phyloP scores from a whole-genome alignment of 1,139 yeast species.

The Blastobotrys malaysiensis region DNA sequence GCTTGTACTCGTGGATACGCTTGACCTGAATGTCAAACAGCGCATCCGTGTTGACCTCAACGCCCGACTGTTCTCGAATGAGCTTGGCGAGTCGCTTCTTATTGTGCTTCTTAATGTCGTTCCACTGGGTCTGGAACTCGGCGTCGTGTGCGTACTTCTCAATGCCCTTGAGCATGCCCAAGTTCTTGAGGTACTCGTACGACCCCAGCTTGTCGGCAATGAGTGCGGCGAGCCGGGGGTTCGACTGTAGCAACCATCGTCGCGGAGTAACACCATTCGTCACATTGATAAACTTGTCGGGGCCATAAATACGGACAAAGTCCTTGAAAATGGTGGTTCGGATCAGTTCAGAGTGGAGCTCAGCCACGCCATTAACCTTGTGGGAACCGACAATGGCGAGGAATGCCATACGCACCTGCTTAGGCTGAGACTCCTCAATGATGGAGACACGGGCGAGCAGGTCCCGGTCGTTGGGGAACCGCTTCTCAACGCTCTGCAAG shows the following conservation, averaged over 20 bases:
- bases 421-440: slow-evolving; percentile 74
- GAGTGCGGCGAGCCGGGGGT: slow-evolving; percentile 68
- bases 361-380: slow-evolving; percentile 94
- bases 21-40: slow-evolving; percentile 90
- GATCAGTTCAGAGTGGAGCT: slow-evolving; percentile 85
- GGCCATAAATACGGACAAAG: slow-evolving; percentile 76
- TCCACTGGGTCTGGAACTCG: slow-evolving; percentile 67
- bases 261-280: slow-evolving; percentile 96
- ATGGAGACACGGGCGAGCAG: slow-evolving; percentile 69
- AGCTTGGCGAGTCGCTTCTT: slow-evolving; percentile 65
- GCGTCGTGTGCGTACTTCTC: slow-evolving; percentile 64
- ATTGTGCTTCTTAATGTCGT: slow-evolving; percentile 61
- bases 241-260: slow-evolving; percentile 94
- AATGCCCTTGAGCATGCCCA: slow-evolving; percentile 61
- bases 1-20: slow-evolving; percentile 92
- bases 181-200: slow-evolving; percentile 63
- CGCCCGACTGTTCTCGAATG: slow-evolving; percentile 58
- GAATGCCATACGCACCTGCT: slow-evolving; percentile 87
- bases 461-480: slow-evolving; percentile 64
- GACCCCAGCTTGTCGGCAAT: slow-evolving; percentile 69
- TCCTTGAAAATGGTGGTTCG: slow-evolving; percentile 87
- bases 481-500: slow-evolving; percentile 66
- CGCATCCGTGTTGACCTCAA: slow-evolving; percentile 61
- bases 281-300: slow-evolving; percentile 80
- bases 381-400: slow-evolving; percentile 91